Evolutionary conservation across 306 rosid genomes (phyloP), one percentile per base, ranked within the genome.

Genomic region (Purshia tridentata): DNA sequence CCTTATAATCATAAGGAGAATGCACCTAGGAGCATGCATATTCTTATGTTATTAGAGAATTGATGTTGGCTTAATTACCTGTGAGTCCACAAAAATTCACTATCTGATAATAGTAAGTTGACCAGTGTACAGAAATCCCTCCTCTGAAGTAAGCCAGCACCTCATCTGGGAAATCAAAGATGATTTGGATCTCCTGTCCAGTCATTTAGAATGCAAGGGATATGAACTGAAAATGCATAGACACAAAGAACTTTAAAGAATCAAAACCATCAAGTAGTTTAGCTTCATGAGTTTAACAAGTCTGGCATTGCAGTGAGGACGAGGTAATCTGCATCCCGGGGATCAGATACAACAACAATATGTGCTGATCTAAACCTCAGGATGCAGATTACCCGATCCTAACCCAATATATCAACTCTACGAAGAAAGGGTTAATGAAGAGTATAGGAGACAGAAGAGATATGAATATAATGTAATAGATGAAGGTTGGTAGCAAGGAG

Each of bases 331-430:
- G 88, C 87, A 83, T 63, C 84, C 84, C 73, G 35, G 77, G 96
- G 92, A 19, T 68, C 83, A 86, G 88, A 81, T 63, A 50, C 81
- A 74, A 55, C 16, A 14, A 52, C 70, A 54, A 9, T 6, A 66
- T 64, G 60, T 23, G 61, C 71, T 75, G 81, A 73, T 92, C 83
- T 87, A 87, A 85, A 91, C 98, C 89, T 80, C 87, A 86, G 87
- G 89, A 83, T 86, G 89, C 87, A 83, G 85, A 83, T 86, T 86
- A 86, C 81, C 87, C 40, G 18, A 74, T 83, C 87, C 85, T 67
- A 10, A 72, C 78, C 57, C 86, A 82, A 79, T 72, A 74, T 60
- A 66, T 39, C 4, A 56, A 45, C 46, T 53, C 51, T 37, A 55
- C 16, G 19, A 56, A 16, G 47, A 54, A 57, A 50, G 59, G 4